Evolutionary conservation across 176 grass and related monocot genomes (phyloP), one percentile per base, ranked within the genome.

Genomic region (Zoysia pacifica): DNA sequence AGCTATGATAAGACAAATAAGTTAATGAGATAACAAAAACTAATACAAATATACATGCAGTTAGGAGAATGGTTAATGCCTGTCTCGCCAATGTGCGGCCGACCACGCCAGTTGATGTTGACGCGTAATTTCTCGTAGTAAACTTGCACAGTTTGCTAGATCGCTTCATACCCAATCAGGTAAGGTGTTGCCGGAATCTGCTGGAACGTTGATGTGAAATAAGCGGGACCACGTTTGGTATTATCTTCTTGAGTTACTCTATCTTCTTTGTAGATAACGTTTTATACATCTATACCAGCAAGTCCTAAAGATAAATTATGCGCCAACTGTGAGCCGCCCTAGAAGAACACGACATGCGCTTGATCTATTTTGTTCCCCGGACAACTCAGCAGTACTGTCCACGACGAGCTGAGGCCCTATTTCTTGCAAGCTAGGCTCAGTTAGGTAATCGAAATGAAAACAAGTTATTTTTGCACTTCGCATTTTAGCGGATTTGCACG

Each of bases 381-480:
- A 63, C 28, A 61, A 2, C 58, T 61, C 58, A 35, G 9, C 19
- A 4, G 19, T 19, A 59, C 55, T 1, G 56, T 1, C 28, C 28
- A 28, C 28, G 28, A 28, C 28, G 28, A 28, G 28, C 28, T 28
- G 28, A 28, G 28, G 2, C 7, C n/a, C 58, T 62, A 35, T 74
- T 65, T 70, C 52, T 68, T 77, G 64, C 53, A 59, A 77, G 28
- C 28, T 28, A 28, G 65, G 65, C 14, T 69, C 73, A 69, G 20
- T 76, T 9, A 76, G 7, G 52, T 54, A 16, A 54, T 28, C 28
- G 28, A 9, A 13, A 20, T 19, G 2, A 45, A 60, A 45, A 28
- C 28, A 45, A 13, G 9, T 16, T 28, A 52, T 60, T 50, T 69
- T 42, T 41, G 28, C 28, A 60, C 65, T 62, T 42, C 44, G 62